Percentiles rank a stretch among this genome's conserved stretches.
These are phyloP conservation scores for Stentor coeruleus DNA, from an alignment of 73 alveolate species.

Conservation along the genomic window DNA sequence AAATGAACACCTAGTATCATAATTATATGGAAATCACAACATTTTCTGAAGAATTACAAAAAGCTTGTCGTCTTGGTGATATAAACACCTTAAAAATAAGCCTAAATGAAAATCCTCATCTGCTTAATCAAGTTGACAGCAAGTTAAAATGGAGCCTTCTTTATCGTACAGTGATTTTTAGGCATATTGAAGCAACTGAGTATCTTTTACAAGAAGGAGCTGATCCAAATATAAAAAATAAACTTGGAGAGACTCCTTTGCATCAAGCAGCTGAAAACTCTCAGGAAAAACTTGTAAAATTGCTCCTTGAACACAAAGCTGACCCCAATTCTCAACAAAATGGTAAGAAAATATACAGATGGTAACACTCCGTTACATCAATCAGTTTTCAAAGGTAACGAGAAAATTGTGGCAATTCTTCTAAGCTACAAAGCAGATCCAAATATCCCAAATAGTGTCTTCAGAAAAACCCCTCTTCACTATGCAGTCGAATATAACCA, in stretches of 20 bases:
- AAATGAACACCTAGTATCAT: too few relatives aligned
- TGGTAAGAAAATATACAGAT: too few relatives aligned
- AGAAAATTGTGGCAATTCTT: slow-evolving; percentile 45
- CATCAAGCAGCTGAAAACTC: slow-evolving; percentile 20
- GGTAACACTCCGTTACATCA: slow-evolving; percentile 20
- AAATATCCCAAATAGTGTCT: slow-evolving; percentile 34
- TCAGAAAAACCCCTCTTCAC: slow-evolving; percentile 25
- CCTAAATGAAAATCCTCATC: slow-evolving; percentile 1
- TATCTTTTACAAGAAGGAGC: background rate
- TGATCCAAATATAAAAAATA: slow-evolving; percentile 9
- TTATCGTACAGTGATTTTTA: slow-evolving; percentile 6
- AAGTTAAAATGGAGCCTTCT: background rate
- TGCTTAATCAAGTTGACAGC: background rate
- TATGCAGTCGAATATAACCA: slow-evolving; percentile 26
- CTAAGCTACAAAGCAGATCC: slow-evolving; percentile 66
- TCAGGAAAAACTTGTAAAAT: background rate
- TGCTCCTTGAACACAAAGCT: background rate
- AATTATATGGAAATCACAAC: too few relatives aligned
- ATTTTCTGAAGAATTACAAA: slow-evolving; percentile 11
- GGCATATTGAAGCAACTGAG: slow-evolving; percentile 15
- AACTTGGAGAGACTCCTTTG: slow-evolving; percentile 17
- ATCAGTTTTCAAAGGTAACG: slow-evolving; percentile 43
- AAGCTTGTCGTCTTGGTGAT: slow-evolving; percentile 12
- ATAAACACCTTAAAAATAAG: background rate
- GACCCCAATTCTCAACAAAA: slow-evolving; percentile 9